Evolutionary conservation across 2,329 filamentous ascomycete genomes (phyloP).

Genomic region (Penicillium sp.): DNA sequence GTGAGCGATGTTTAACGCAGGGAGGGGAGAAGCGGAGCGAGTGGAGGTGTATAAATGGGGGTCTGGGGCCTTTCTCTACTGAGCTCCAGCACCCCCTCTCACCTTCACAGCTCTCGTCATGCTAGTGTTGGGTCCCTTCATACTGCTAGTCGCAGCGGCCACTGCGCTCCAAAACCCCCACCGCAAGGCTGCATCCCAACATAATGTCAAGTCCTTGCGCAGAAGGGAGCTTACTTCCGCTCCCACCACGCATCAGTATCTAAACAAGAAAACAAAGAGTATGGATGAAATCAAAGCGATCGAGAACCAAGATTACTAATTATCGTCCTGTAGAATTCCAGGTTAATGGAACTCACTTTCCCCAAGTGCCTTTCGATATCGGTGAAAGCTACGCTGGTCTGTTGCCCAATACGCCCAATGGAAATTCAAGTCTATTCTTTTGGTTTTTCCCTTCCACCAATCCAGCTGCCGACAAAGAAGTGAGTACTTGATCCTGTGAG

Average conservation of each 20-base stretch:
- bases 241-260: constrained; percentile 8
- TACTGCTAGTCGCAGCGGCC: constrained; percentile 7
- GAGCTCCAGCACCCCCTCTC: neutral
- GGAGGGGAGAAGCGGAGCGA: too few relatives aligned
- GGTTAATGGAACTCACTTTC: constrained; percentile 65
- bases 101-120: constrained; percentile 1
- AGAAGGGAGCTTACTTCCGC: constrained; percentile 3
- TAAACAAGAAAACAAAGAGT: constrained; percentile 18
- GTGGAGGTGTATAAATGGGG: neutral
- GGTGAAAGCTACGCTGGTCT: constrained; percentile 51
- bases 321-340: constrained; percentile 53
- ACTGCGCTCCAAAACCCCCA: constrained; percentile 23
- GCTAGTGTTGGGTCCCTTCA: constrained; percentile 8
- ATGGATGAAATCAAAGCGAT: constrained; percentile 1
- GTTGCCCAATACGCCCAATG: constrained; percentile 51
- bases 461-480: constrained; percentile 42
- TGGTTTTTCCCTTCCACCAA: constrained; percentile 52
- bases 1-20: too few relatives aligned
- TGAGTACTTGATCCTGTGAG: constrained; percentile 11
- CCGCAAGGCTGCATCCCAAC: constrained; percentile 10
- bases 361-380: constrained; percentile 68
- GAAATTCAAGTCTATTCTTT: constrained; percentile 51
- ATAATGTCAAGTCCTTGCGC: neutral
- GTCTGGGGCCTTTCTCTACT: neutral
- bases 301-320: constrained; percentile 3